Conservation (phyloP, 257 asterid species). For the Handroanthus guayacan region DNA sequence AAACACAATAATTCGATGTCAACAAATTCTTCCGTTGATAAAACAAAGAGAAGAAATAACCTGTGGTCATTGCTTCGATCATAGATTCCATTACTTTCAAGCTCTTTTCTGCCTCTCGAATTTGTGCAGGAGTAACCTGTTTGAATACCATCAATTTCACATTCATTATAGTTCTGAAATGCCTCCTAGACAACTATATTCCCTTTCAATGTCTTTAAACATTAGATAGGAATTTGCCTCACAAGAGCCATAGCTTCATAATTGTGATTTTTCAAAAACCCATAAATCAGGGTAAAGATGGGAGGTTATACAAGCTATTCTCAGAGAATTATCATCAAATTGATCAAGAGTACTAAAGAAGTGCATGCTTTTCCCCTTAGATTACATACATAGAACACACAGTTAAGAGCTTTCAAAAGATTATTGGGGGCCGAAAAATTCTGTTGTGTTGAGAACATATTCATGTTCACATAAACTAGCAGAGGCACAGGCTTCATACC, state of each 20-base stretch:
- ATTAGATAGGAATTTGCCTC: slow-evolving; percentile 26
- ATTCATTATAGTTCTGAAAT: slow-evolving; percentile 29
- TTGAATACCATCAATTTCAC: slow-evolving; percentile 38
- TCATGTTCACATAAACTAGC: slow-evolving; percentile 6
- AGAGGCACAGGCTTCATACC: slow-evolving; percentile 50
- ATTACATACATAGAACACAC: slow-evolving; percentile 12
- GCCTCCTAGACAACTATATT: slow-evolving; percentile 18
- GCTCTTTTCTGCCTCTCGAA: slow-evolving; percentile 95
- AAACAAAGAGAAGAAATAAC: slow-evolving; percentile 43
- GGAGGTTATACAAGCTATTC: slow-evolving; percentile 23
- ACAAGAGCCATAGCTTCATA: slow-evolving; percentile 16
- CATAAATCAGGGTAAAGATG: not conserved
- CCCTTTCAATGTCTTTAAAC: slow-evolving; percentile 20
- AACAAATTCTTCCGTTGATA: not conserved
- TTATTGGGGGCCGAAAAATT: not conserved
- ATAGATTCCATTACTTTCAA: slow-evolving; percentile 87
- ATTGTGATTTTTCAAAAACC: slow-evolving; percentile 3
- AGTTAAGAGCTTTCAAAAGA: not conserved
- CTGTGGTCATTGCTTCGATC: slow-evolving; percentile 97
- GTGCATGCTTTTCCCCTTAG: not conserved
- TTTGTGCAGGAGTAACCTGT: slow-evolving; percentile 98
- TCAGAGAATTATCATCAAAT: not conserved
- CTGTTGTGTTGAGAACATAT: not conserved
- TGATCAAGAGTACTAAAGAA: not conserved
- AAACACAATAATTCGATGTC: slow-evolving; percentile 1